A percentile compares a stretch with the other conserved stretches of the same genome.
Conservation (phyloP, 768 basidiomycete species). For the Coprinellus micaceus region DNA sequence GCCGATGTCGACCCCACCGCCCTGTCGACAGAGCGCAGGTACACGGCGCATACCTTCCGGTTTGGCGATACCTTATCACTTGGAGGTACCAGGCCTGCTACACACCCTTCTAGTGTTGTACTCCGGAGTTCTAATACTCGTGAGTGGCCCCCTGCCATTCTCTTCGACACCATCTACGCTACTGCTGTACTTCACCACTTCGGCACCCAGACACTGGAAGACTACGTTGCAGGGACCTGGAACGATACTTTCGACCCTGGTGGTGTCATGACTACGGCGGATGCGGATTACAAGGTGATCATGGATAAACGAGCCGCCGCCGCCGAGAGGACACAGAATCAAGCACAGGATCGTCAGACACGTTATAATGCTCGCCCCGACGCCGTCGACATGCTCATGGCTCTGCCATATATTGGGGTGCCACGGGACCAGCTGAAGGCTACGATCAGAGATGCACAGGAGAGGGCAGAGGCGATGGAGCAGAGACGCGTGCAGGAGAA, state of each 20-base stretch:
- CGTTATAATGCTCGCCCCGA: no score
- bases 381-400: no score
- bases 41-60: conserved; percentile 15
- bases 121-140: conserved; percentile 11
- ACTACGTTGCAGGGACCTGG: conserved; percentile 11
- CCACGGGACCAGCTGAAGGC: conserved; percentile 11
- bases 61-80: not conserved
- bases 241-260: conserved; percentile 8
- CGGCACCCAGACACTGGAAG: conserved; percentile 9
- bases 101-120: conserved; percentile 4
- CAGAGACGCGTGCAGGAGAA: conserved; percentile 15
- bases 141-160: conserved; percentile 17
- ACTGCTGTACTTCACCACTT: conserved; percentile 14
- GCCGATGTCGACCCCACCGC: conserved; percentile 12
- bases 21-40: conserved; percentile 11
- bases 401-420: conserved; percentile 12
- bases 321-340: no score
- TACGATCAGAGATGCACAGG: conserved; percentile 11
- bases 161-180: conserved; percentile 20
- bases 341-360: no score
- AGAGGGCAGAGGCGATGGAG: conserved; percentile 10
- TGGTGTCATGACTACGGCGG: no score
- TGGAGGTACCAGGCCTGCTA: not conserved
- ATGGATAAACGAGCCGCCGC: no score
- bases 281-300: no score